These are phyloP conservation scores for Phycomyces blakesleeanus DNA, from an alignment of 192 early-diverging fungal genomes.

Conservation along the genomic window DNA sequence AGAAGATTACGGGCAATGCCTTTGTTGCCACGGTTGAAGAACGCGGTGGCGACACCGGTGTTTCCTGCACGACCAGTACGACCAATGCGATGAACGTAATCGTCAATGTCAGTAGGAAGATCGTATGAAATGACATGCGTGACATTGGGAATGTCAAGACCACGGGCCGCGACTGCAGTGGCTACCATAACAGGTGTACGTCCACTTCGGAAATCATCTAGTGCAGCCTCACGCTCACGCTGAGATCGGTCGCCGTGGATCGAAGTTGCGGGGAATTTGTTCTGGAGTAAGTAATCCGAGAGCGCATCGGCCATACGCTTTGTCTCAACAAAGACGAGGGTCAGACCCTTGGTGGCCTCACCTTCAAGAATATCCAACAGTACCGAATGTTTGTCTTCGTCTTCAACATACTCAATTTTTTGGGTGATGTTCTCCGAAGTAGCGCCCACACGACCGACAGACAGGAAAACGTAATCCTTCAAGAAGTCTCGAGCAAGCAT, in stretches of 20 bases:
- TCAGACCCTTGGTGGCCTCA: conserved; percentile 55
- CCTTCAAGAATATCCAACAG: conserved; percentile 81
- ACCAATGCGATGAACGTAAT: conserved; percentile 98
- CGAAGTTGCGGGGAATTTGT: conserved; percentile 88
- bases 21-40: conserved; percentile 89
- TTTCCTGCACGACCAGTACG: conserved; percentile 98
- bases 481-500: conserved; percentile 82
- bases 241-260: conserved; percentile 98
- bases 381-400: conserved; percentile 88
- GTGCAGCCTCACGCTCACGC: conserved; percentile 89
- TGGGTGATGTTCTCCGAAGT: conserved; percentile 96
- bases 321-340: conserved; percentile 96
- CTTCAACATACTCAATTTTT: conserved; percentile 88
- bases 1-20: conserved; percentile 79
- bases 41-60: conserved; percentile 86
- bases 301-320: conserved; percentile 92
- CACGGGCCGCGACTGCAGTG: conserved; percentile 96
- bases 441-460: conserved; percentile 90
- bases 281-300: conserved; percentile 69
- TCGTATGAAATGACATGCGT: conserved; percentile 92
- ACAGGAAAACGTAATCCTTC: conserved; percentile 78
- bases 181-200: conserved; percentile 87
- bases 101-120: conserved; percentile 92
- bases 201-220: conserved; percentile 84
- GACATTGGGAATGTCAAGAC: conserved; percentile 83